These are phyloP conservation scores for Letharia columbiana DNA, from an alignment of 495 filamentous ascomycete genomes.

Conservation along the genomic window DNA sequence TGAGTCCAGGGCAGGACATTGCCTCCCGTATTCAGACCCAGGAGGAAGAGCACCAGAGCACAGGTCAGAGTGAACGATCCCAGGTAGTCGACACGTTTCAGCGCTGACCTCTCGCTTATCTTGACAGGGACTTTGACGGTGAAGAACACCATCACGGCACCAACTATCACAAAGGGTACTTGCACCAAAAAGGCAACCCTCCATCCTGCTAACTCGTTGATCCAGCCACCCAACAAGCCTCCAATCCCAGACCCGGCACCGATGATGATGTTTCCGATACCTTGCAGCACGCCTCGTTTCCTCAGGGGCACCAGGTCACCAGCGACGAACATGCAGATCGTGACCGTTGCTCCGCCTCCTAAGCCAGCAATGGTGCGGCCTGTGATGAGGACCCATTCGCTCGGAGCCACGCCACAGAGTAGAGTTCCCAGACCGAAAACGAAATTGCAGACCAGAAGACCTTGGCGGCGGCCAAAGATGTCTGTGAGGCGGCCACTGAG, in stretches of 20 bases:
- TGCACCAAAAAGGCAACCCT: constrained; percentile 71
- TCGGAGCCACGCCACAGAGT: constrained; percentile 68
- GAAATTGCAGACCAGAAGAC: constrained; percentile 66
- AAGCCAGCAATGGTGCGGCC: constrained; percentile 76
- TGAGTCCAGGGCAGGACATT: constrained; percentile 79
- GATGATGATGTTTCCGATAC: constrained; percentile 68
- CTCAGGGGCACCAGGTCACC: constrained; percentile 77
- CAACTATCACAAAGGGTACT: constrained; percentile 50
- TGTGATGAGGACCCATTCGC: constrained; percentile 57
- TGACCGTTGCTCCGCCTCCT: constrained; percentile 74
- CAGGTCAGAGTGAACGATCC: constrained; percentile 61
- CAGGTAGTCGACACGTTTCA: constrained; percentile 66
- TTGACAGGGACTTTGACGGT: constrained; percentile 67
- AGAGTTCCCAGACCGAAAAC: constrained; percentile 74
- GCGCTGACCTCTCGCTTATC: constrained; percentile 32
- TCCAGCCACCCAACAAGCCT: constrained; percentile 68
- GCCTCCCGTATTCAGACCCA: constrained; percentile 76
- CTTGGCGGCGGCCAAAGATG: constrained; percentile 70
- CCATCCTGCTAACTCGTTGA: constrained; percentile 72
- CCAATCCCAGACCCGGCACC: constrained; percentile 60
- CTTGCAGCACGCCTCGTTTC: constrained; percentile 73
- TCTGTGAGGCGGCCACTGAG: constrained; percentile 78
- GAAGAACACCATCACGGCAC: constrained; percentile 51
- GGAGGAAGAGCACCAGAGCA: constrained; percentile 61
- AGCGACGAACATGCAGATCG: constrained; percentile 70